phyloP scores from a whole-genome alignment of 202 grass and related monocot genomes.

The Carex arenaria region DNA sequence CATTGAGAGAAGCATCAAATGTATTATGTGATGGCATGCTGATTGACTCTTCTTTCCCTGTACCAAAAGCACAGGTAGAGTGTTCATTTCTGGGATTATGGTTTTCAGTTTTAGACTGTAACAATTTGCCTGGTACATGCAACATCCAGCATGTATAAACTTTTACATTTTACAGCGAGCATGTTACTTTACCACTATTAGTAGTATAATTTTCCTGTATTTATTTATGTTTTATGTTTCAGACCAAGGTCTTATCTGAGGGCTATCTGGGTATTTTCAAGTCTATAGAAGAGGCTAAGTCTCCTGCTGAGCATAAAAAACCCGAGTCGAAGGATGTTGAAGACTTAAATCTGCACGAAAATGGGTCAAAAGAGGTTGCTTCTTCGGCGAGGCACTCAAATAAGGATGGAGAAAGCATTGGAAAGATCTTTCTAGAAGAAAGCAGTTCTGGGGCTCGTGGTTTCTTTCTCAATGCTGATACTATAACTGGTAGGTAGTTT shows the following conservation, averaged over 20 bases:
- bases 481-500: conserved; percentile 45
- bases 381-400: conserved; percentile 22
- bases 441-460: conserved; percentile 16
- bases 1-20: conserved; percentile 61
- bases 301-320: conserved; percentile 19
- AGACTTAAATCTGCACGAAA: conserved; percentile 18
- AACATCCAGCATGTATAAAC: not conserved
- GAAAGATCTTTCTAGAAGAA: conserved; percentile 37
- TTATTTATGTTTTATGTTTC: conserved; percentile 26
- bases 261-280: conserved; percentile 25
- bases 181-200: not conserved
- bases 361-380: conserved; percentile 26
- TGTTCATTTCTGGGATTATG: not conserved
- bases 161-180: not conserved
- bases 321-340: conserved; percentile 30
- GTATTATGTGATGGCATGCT: conserved; percentile 19
- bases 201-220: not conserved
- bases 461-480: conserved; percentile 17
- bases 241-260: conserved; percentile 35
- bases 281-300: conserved; percentile 31
- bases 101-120: not conserved
- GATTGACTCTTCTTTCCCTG: conserved; percentile 17
- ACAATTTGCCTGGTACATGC: not conserved
- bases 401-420: conserved; percentile 30
- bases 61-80: conserved; percentile 52